These are phyloP conservation scores for Astrocystis sublimbata DNA, from an alignment of 495 filamentous ascomycete species.

Conservation along the genomic window DNA sequence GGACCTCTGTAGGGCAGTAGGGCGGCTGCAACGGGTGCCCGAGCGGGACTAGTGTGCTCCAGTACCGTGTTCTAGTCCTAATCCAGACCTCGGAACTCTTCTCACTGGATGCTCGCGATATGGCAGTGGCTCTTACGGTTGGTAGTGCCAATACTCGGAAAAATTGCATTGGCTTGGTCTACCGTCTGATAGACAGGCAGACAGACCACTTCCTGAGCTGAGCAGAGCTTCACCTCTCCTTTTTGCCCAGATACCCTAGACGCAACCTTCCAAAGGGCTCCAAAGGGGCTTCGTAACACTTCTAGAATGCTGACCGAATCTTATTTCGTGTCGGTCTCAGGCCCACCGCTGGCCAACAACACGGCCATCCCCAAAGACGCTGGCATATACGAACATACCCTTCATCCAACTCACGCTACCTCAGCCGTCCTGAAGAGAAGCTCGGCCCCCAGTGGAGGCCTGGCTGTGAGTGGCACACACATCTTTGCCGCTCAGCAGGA, in stretches of 20 bases:
- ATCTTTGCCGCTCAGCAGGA: constrained; percentile 88
- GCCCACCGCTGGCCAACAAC: constrained; percentile 62
- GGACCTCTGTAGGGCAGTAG: too few relatives aligned
- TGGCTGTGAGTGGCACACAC: constrained; percentile 80
- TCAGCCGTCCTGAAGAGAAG: constrained; percentile 89
- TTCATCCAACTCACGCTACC: constrained; percentile 70
- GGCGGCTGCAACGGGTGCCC: too few relatives aligned
- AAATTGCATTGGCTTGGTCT: constrained; percentile 5
- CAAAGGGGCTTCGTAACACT: neutral
- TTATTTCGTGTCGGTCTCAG: constrained; percentile 73
- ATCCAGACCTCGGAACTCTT: neutral
- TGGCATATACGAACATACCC: constrained; percentile 80
- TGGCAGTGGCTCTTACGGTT: too few relatives aligned
- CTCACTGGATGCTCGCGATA: constrained; percentile 4
- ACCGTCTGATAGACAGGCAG: neutral
- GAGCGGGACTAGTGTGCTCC: too few relatives aligned
- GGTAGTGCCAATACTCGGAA: constrained; percentile 8
- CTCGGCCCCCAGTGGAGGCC: constrained; percentile 71
- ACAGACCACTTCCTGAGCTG: neutral
- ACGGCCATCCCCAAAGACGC: constrained; percentile 71
- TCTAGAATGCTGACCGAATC: constrained; percentile 72
- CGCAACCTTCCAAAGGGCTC: neutral
- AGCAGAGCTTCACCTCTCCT: neutral
- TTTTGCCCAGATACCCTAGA: neutral
- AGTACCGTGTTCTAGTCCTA: too few relatives aligned